Evolutionary conservation across 1,284 basidiomycete genomes (phyloP), one percentile per base, ranked within the genome.

Genomic region (Xerocomus minutiporus): DNA sequence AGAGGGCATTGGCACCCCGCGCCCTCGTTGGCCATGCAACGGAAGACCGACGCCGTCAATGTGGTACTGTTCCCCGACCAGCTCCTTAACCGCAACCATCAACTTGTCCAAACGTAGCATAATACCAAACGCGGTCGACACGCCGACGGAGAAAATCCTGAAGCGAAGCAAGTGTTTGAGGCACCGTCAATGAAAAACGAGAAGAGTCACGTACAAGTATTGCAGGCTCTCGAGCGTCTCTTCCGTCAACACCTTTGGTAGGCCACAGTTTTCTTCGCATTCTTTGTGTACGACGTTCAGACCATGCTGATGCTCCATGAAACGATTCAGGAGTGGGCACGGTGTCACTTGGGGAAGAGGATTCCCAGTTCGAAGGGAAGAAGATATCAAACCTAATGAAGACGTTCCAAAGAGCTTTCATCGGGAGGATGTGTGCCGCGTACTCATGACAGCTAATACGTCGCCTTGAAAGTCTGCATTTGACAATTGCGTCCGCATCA

Each of bases 341-440:
- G 91, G 89, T 0, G 90, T 93, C 44, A 94, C 88, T 63, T 95
- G 92, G 0, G 92, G 92, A 17, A 95, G 71, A 0, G 92, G 83
- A 12, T 74, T 74, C 4, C 88, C 91, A 0, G 84, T 86, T n/a
- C 85, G 78, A 31, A 95, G 72, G 1, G 91, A 80, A 0, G 79
- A 81, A 0, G 86, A 83, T 40, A 88, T 80, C 76, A 89, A 76
- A 49, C 78, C 80, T 89, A 48, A 35, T 28, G 29, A 51, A n/a
- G 4, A 5, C 13, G 31, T 48, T 12, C 26, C 17, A 25, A n/a
- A 11, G 12, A 31, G 25, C 4, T 15, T 8, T 29, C 39, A 1
- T 25, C 5, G 23, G 32, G n/a, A 8, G 52, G 42, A 31, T 20
- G 11, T 3, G 36, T 6, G 17, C 15, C 31, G 62, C 83, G 54